Percentiles rank a stretch among this genome's conserved stretches.
Conservation (phyloP, 164 flowering plant species). For the Protea cynaroides region DNA sequence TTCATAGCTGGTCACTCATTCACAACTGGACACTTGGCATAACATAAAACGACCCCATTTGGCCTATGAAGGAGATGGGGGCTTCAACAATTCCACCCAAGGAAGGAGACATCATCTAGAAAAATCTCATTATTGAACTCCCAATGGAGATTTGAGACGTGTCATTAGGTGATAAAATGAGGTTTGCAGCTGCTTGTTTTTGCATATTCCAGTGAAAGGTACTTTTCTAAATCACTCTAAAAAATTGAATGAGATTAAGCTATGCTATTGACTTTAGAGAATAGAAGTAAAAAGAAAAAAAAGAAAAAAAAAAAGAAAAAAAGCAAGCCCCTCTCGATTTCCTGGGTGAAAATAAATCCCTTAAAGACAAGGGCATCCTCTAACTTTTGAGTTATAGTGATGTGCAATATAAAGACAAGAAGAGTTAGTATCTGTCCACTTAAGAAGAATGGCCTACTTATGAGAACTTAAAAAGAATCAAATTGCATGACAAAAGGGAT, state of each 20-base stretch:
- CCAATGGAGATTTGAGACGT: neutral
- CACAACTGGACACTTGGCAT: constrained; percentile 3
- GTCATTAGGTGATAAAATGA: neutral
- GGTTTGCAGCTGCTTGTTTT: neutral
- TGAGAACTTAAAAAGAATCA: no score
- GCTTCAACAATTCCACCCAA: neutral
- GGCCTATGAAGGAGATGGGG: neutral
- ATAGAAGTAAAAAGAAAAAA: no score
- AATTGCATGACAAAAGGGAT: no score
- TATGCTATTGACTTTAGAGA: neutral
- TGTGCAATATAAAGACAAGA: no score
- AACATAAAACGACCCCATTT: neutral
- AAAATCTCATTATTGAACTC: neutral
- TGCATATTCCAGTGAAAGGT: neutral
- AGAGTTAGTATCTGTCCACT: no score
- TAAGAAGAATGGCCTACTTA: no score
- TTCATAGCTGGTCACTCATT: neutral
- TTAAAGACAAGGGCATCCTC: neutral
- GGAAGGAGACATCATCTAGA: neutral
- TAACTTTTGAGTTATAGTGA: neutral
- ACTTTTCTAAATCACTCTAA: neutral
- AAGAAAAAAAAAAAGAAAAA: no score
- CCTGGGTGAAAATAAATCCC: neutral
- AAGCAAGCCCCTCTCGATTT: no score
- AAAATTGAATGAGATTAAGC: neutral